Percentiles rank a stretch among this genome's conserved stretches.
These are phyloP conservation scores for Fusarium proliferatum DNA, from an alignment of 2,329 filamentous ascomycete genomes.

Conservation along the genomic window DNA sequence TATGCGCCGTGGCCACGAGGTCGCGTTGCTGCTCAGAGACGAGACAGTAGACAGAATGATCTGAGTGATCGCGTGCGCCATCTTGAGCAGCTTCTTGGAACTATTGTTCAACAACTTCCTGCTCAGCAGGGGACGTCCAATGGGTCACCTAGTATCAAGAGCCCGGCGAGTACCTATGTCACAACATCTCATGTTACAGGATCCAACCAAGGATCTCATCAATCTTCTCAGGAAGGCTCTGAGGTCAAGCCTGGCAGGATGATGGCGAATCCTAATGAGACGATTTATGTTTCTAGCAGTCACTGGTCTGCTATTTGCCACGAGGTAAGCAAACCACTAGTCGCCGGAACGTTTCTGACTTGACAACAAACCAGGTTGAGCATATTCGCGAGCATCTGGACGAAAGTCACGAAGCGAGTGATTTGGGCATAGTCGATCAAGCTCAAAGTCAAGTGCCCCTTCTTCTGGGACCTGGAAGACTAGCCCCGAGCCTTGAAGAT, in stretches of 20 bases:
- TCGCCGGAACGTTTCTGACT: not conserved
- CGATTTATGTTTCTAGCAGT: conserved; percentile 36
- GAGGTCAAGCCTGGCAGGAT: conserved; percentile 27
- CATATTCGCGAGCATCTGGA: conserved; percentile 25
- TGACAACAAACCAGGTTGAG: not conserved
- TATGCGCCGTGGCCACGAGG: conserved; percentile 26
- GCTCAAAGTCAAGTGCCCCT: conserved; percentile 15
- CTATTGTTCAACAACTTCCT: conserved; percentile 30
- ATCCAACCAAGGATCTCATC: not conserved
- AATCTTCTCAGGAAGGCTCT: not conserved
- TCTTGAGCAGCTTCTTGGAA: conserved; percentile 32
- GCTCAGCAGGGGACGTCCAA: not conserved
- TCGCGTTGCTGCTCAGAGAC: conserved; percentile 7
- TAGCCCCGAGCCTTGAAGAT: not conserved
- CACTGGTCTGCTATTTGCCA: conserved; percentile 35
- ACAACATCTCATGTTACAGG: not conserved
- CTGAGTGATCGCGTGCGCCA: conserved; percentile 28
- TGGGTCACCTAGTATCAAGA: conserved; percentile 4
- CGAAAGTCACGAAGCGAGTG: not conserved
- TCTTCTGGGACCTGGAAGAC: conserved; percentile 8
- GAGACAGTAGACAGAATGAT: conserved; percentile 7
- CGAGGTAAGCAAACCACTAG: not conserved
- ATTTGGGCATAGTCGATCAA: not conserved
- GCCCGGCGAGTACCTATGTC: not conserved
- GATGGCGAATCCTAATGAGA: conserved; percentile 29